These are phyloP conservation scores for Fusarium siculi DNA, from an alignment of 2,329 filamentous ascomycete genomes.

Conservation along the genomic window DNA sequence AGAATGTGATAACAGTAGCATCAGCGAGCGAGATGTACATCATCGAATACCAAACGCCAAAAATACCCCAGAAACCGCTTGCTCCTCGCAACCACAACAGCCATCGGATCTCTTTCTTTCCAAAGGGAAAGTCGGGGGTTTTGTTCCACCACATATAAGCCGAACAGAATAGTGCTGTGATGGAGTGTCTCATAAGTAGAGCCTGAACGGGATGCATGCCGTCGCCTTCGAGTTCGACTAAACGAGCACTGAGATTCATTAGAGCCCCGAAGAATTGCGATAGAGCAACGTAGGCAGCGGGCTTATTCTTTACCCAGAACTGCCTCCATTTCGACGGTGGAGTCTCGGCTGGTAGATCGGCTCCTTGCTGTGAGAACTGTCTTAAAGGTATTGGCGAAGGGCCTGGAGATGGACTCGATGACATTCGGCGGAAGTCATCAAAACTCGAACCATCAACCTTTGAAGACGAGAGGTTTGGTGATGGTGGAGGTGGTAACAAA, in stretches of 20 bases:
- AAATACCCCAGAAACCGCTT: conserved; percentile 81
- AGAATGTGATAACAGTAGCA: conserved; percentile 89
- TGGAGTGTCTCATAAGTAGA: conserved; percentile 80
- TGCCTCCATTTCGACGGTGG: conserved; percentile 40
- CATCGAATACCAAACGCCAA: conserved; percentile 74
- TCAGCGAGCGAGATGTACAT: conserved; percentile 87
- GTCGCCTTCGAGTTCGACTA: conserved; percentile 77
- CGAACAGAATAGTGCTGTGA: conserved; percentile 75
- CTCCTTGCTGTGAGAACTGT: conserved; percentile 9
- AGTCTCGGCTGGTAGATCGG: conserved; percentile 10
- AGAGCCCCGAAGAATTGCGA: conserved; percentile 84
- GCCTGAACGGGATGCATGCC: conserved; percentile 87
- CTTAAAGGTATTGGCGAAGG: conserved; percentile 38
- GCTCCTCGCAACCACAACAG: conserved; percentile 76
- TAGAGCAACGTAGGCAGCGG: conserved; percentile 76
- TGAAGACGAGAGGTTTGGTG: conserved; percentile 13
- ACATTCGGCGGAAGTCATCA: conserved; percentile 39
- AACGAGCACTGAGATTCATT: conserved; percentile 85
- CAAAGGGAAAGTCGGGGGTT: conserved; percentile 77
- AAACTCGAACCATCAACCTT: conserved; percentile 32
- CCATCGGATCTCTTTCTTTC: conserved; percentile 71
- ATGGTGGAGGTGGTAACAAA: conserved; percentile 25
- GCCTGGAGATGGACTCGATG: conserved; percentile 39
- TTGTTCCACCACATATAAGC: conserved; percentile 78
- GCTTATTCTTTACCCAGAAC: conserved; percentile 75